Conservation (phyloP, 371 early-diverging fungal genomes). For the Batkoa obscura region DNA sequence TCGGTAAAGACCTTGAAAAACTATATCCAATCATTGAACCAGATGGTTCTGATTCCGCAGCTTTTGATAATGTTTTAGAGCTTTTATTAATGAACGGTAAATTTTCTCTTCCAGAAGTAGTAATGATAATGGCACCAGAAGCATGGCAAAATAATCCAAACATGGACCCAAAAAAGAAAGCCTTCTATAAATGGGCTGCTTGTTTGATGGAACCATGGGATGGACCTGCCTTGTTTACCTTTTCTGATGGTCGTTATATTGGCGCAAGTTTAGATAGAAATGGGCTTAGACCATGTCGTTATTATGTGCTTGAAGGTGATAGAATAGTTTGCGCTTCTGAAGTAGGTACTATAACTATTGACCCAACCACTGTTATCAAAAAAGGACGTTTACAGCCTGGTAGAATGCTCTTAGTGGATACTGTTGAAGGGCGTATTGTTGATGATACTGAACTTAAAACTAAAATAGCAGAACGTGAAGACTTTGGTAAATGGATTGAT, state of each 20-base stretch:
- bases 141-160: slow-evolving; percentile 82
- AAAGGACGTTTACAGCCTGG: slow-evolving; percentile 95
- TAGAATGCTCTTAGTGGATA: slow-evolving; percentile 90
- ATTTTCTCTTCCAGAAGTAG: slow-evolving; percentile 78
- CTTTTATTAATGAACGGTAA: slow-evolving; percentile 76
- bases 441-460: slow-evolving; percentile 79
- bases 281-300: slow-evolving; percentile 91
- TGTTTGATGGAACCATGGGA: slow-evolving; percentile 97
- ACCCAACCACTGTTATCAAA: slow-evolving; percentile 52
- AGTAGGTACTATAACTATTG: slow-evolving; percentile 74
- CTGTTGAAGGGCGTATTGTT: slow-evolving; percentile 72
- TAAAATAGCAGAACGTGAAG: slow-evolving; percentile 36
- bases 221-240: slow-evolving; percentile 92
- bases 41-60: slow-evolving; percentile 92
- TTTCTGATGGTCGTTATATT: slow-evolving; percentile 89
- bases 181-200: slow-evolving; percentile 92
- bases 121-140: slow-evolving; percentile 96
- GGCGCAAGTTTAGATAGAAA: slow-evolving; percentile 94
- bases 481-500: slow-evolving; percentile 69
- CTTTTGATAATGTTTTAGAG: slow-evolving; percentile 91
- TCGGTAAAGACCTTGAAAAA: slow-evolving; percentile 55
- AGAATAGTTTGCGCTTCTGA: slow-evolving; percentile 96
- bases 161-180: slow-evolving; percentile 69
- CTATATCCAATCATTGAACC: slow-evolving; percentile 90
- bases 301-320: slow-evolving; percentile 75